Conservation (phyloP, 495 filamentous ascomycete genomes). For the Umbilicaria muhlenbergii region DNA sequence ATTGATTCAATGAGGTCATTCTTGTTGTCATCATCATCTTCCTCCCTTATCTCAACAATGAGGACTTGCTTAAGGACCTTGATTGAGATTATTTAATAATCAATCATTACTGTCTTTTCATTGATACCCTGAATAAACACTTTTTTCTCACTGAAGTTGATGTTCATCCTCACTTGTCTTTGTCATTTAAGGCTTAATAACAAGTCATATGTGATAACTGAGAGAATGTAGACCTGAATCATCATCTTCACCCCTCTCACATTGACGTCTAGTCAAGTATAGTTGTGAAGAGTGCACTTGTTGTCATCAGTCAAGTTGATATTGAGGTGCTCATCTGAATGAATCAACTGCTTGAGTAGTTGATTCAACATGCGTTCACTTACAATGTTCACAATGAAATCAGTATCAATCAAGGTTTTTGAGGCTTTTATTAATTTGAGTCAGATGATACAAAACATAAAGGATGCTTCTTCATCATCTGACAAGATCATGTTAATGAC, state of each 20-base stretch:
- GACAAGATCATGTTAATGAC: no score
- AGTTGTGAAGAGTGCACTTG: background rate
- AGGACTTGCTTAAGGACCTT: no score
- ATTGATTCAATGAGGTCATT: no score
- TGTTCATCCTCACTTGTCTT: background rate
- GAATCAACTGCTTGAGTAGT: background rate
- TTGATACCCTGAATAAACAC: background rate
- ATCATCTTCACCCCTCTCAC: background rate
- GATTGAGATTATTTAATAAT: conserved; percentile 26
- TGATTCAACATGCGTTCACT: background rate
- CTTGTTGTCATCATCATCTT: no score
- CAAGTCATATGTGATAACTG: background rate
- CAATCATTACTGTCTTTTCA: conserved; percentile 24
- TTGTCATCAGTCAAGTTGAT: background rate
- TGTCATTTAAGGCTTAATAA: background rate
- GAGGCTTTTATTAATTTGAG: background rate
- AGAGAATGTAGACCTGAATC: background rate
- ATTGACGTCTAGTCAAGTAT: background rate
- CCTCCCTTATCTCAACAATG: no score
- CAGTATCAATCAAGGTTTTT: background rate
- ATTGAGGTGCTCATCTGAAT: background rate
- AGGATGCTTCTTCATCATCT: background rate
- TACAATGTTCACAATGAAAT: background rate
- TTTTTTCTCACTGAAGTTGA: background rate
- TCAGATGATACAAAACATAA: background rate